Conservation (phyloP, 2,329 filamentous ascomycete genomes). For the Colletotrichum simmondsii region DNA sequence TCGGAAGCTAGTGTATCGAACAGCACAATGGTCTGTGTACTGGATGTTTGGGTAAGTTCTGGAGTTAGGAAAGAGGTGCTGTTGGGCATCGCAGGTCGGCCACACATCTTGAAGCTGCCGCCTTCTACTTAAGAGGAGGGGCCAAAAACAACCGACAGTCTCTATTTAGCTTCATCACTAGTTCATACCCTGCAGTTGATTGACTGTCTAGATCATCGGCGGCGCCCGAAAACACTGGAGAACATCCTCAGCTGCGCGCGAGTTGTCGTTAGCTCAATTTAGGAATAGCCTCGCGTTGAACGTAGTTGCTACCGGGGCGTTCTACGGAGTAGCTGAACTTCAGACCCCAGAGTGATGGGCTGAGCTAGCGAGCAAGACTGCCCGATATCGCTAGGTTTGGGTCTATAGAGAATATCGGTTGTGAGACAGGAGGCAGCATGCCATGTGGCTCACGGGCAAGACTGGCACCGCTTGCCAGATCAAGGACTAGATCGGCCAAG, state of each 20-base stretch:
- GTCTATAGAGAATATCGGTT: not conserved
- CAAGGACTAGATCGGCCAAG: not conserved
- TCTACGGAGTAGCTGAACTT: not conserved
- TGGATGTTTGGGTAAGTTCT: not conserved
- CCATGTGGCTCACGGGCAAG: not conserved
- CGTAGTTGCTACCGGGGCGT: not conserved
- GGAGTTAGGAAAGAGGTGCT: not conserved
- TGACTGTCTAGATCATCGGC: slow-evolving; percentile 1
- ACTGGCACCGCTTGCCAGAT: not conserved
- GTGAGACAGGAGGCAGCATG: not conserved
- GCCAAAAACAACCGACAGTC: not conserved
- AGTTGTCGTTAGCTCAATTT: not conserved
- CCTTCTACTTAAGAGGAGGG: not conserved
- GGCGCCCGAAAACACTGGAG: not conserved
- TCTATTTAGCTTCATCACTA: not conserved
- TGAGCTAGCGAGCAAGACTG: not conserved
- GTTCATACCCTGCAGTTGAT: not conserved
- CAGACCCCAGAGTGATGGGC: not conserved
- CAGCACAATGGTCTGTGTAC: not conserved
- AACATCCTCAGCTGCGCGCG: not conserved
- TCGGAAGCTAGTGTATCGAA: too few relatives aligned
- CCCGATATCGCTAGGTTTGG: not conserved
- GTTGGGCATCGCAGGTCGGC: not conserved
- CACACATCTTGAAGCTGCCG: not conserved
- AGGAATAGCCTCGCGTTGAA: not conserved